Base-by-base conservation (phyloP, 805 yeast species). In the Hanseniaspora mollemarum region DNA sequence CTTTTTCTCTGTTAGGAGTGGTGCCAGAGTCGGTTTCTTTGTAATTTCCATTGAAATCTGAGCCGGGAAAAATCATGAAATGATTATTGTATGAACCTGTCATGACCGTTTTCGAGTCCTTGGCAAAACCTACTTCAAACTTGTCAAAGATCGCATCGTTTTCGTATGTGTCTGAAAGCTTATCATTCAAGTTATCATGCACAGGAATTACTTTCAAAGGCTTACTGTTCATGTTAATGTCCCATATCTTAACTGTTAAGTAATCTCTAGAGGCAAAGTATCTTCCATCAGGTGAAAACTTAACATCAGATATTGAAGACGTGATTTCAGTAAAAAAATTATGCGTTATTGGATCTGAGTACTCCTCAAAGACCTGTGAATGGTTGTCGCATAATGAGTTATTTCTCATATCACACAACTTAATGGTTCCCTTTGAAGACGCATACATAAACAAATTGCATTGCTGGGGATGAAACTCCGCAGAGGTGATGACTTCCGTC, bases 121-220 rank as follows among this genome's bases (percentile, higher is more conserved):
- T 98, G 58, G 87, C 77, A 62, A 92, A 87, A 59, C 81, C 92
- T 55, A 88, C 95, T 72, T 92, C 98, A 67, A 92, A 92, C 72
- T 92, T 94, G 72, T 92, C 98, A 69, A 92, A 92, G 53, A 92
- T 92, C 42, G 97, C 95, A 70, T 92, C 99, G 65, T 87, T 88
- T 67, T 92, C 99, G 71, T 94, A 92, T 41, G 97, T 87, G 66
- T 94, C 96, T 70, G 97, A 90, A 62, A 92, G 72, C 62, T 90
- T 75, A 61, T 87, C 95, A 59, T 95, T 79, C 62, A 92, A 76
- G 65, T 86, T 94, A 65, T 92, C 97, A 67, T 92, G 98, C 56
- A 94, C 87, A 64, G 87, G 87, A 55, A 92, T 88, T 15, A 96
- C 88, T 67, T 87, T 87, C 53, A 94, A 69, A 33, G 99, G 99